Evolutionary conservation across 2,329 filamentous ascomycete species (phyloP), one percentile per base, ranked within the genome.

Genomic region (Ophiostoma pallidulum): DNA sequence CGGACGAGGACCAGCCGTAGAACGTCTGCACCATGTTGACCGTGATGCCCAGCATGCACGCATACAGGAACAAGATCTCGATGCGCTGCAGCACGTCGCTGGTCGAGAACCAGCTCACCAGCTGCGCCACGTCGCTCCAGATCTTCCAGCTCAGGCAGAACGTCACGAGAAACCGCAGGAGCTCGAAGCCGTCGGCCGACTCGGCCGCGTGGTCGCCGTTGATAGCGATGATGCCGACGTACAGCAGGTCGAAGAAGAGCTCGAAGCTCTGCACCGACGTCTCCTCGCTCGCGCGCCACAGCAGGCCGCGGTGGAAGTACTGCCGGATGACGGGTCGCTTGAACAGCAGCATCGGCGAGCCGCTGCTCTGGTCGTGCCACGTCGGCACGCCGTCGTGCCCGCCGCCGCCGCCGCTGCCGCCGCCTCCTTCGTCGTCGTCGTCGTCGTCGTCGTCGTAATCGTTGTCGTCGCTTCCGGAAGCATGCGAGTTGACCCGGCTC

Each of bases 71-170:
- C 1, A 83, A 62, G 14, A 83, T 70, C n/a, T 70, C 71, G 24
- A 79, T 51, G 18, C 78, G 65, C 51, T 78, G 75, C 12, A 77
- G 57, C 31, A 83, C 70, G 54, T 83, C 79, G 53, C 80, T 75
- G 20, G 70, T 73, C 54, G 82, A 75, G 56, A 82, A 81, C 77
- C 78, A 80, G 49, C 69, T 73, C 49, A 82, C 68, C 8, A 78
- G 63, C 19, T 76, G 57, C 9, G 71, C 68, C 41, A 82, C 67
- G 51, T 82, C 78, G 41, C 67, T 69, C 78, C 78, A 83, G 52
- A 82, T 75, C 56, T 80, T 81, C 71, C 74, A 80, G 26, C 72
- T 73, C 64, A 82, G 71, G 51, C 75, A 73, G 56, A 83, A 82
- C 0, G 75, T 78, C 36, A 81, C 74, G 45, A 69, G 62, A 56